These are phyloP conservation scores for Leccinum uliginosum DNA, from an alignment of 768 basidiomycete genomes.

Conservation along the genomic window DNA sequence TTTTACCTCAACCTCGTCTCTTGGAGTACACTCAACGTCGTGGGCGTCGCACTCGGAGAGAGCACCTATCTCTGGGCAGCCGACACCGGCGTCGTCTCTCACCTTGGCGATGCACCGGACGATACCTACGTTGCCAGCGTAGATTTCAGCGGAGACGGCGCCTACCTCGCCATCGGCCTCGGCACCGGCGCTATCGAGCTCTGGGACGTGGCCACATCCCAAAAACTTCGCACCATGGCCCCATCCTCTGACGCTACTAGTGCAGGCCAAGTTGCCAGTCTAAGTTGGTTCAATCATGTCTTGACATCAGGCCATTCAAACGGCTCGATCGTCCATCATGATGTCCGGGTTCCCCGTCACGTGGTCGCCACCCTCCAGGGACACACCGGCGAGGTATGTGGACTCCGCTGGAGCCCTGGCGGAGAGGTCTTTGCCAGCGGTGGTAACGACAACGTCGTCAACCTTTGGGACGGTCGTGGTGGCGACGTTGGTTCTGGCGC, in stretches of 20 bases:
- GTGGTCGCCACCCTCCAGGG: conserved; percentile 88
- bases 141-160: conserved; percentile 76
- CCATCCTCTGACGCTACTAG: conserved; percentile 22
- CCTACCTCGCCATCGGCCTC: conserved; percentile 77
- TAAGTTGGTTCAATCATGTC: conserved; percentile 87
- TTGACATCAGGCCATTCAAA: conserved; percentile 87
- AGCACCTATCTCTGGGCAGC: conserved; percentile 94
- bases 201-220: conserved; percentile 83
- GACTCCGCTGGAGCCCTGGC: conserved; percentile 83
- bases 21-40: conserved; percentile 83
- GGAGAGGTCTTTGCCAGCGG: conserved; percentile 91
- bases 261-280: conserved; percentile 66
- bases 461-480: conserved; percentile 91
- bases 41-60: conserved; percentile 87
- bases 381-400: conserved; percentile 91
- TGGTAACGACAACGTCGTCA: conserved; percentile 97
- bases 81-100: conserved; percentile 79
- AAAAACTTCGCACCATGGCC: conserved; percentile 88
- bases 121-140: conserved; percentile 73
- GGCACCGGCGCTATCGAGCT: conserved; percentile 86
- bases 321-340: conserved; percentile 95
- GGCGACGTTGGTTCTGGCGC: conserved; percentile 45
- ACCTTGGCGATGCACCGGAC: conserved; percentile 70
- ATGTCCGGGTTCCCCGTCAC: conserved; percentile 83
- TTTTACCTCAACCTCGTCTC: conserved; percentile 94